Conservation (phyloP, 257 asterid species). For the Rehmannia glutinosa region DNA sequence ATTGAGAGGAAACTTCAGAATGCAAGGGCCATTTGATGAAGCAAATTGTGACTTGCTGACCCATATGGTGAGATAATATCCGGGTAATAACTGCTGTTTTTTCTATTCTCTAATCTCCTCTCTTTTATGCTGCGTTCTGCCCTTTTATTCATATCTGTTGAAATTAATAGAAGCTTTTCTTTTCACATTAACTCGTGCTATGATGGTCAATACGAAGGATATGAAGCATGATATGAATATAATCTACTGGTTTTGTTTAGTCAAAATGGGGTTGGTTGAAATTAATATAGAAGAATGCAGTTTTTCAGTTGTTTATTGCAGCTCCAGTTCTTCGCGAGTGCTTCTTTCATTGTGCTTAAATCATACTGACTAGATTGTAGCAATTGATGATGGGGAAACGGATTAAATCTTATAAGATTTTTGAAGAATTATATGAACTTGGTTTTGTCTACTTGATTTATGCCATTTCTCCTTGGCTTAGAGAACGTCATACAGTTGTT, state of each 20-base stretch:
- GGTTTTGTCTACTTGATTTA: neutral
- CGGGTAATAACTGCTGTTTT: constrained; percentile 43
- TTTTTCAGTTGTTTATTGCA: neutral
- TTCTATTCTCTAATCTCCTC: constrained; percentile 10
- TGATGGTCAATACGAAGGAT: constrained; percentile 2
- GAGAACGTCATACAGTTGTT: neutral
- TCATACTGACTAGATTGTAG: neutral
- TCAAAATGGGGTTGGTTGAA: constrained; percentile 13
- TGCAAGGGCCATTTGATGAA: constrained; percentile 56
- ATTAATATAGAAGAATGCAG: neutral
- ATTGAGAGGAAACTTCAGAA: constrained; percentile 42
- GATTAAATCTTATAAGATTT: neutral
- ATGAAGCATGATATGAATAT: constrained; percentile 12
- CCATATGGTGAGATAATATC: constrained; percentile 62
- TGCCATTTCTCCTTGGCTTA: constrained; percentile 1
- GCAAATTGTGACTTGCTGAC: constrained; percentile 36
- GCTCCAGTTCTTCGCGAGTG: neutral
- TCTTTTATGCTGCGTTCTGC: neutral
- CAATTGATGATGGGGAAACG: neutral
- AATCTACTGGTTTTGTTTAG: neutral
- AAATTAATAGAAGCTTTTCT: neutral
- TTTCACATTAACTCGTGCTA: no score
- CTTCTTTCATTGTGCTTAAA: neutral
- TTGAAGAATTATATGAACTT: neutral
- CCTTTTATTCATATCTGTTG: neutral